Base-by-base conservation (phyloP, 2,329 filamentous ascomycete species). In the Colletotrichum plurivorum region DNA sequence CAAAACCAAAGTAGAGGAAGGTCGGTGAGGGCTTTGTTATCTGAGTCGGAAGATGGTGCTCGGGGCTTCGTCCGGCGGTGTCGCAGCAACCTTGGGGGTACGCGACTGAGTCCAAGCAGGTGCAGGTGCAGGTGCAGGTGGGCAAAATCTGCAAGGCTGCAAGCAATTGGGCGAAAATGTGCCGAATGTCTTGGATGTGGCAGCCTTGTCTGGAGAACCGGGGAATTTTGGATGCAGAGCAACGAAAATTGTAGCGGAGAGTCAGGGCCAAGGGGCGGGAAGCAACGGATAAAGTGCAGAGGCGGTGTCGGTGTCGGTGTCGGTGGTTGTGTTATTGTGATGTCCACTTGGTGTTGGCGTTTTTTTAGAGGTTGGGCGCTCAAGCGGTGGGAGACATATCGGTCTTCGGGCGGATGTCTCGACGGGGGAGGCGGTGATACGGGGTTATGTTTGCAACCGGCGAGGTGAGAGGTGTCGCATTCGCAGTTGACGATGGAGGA, bases 261-360 rank as follows among this genome's bases (percentile, higher is more conserved):
- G 65, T 64, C 66, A 52, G 18, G 62, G 55, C 62, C 55, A 45
- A 51, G 9, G 54, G 13, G 54, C 41, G 66, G 53, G 60, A 54
- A 43, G 54, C 55, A 61, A 54, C 62, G 66, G 62, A 15, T 56
- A 22, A 41, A 54, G 43, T 31, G 27, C 16, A 66, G 66, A 66
- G 45, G 67, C 67, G 67, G 62, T 69, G 67, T 66, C 66, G 66
- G 60, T 31, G 49, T 63, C 18, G 60, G 41, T 63, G 59, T 39
- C 46, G 43, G n/a, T 46, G n/a, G 27, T 20, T 46, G 25, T 13
- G 41, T 57, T 43, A 20, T 57, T 13, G 31, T 13, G 12, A 13
- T 13, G 41, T 25, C 22, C 22, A 25, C 22, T 25, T 25, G 22
- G 22, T 25, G 3, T 25, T 25, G 22, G 22, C 22, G 22, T 25